These are phyloP conservation scores for Exophiala sp. DNA, from an alignment of 2,329 filamentous ascomycete species.

Conservation along the genomic window DNA sequence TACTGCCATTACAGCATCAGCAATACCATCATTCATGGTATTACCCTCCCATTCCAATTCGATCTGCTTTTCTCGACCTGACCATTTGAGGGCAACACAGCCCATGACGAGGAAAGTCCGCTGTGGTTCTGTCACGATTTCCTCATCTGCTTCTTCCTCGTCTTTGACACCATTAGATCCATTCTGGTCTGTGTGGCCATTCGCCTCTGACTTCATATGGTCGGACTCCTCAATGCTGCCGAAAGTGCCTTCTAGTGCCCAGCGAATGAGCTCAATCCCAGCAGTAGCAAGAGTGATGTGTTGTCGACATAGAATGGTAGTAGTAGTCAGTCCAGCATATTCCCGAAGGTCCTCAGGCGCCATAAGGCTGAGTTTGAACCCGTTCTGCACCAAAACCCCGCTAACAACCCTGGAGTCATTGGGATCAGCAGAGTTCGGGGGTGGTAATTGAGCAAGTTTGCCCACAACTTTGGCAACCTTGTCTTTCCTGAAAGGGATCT, in stretches of 20 bases:
- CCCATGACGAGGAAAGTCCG: slow-evolving; percentile 73
- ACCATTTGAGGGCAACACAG: slow-evolving; percentile 77
- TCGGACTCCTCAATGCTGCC: slow-evolving; percentile 67
- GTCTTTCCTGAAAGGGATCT: slow-evolving; percentile 92
- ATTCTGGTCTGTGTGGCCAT: slow-evolving; percentile 28
- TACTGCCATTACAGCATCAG: slow-evolving; percentile 93
- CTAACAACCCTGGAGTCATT: slow-evolving; percentile 63
- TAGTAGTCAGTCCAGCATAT: slow-evolving; percentile 95
- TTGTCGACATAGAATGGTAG: slow-evolving; percentile 89
- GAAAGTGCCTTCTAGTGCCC: slow-evolving; percentile 93
- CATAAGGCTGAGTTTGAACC: slow-evolving; percentile 97
- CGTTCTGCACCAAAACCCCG: slow-evolving; percentile 92
- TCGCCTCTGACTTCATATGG: slow-evolving; percentile 17
- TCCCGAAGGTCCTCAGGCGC: slow-evolving; percentile 92
- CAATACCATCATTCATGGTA: slow-evolving; percentile 94
- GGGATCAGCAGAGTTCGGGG: slow-evolving; percentile 53
- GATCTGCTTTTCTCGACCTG: slow-evolving; percentile 67
- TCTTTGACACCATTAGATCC: slow-evolving; percentile 40
- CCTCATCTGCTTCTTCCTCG: slow-evolving; percentile 45
- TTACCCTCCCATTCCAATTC: slow-evolving; percentile 98
- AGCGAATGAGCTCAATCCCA: slow-evolving; percentile 84
- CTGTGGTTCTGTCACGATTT: slow-evolving; percentile 37
- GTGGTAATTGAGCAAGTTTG: slow-evolving; percentile 77
- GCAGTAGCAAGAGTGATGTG: slow-evolving; percentile 83
- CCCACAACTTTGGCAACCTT: slow-evolving; percentile 96